Evolutionary conservation across 306 rosid species (phyloP).

Genomic region (Pterocarpus macrocarpus): DNA sequence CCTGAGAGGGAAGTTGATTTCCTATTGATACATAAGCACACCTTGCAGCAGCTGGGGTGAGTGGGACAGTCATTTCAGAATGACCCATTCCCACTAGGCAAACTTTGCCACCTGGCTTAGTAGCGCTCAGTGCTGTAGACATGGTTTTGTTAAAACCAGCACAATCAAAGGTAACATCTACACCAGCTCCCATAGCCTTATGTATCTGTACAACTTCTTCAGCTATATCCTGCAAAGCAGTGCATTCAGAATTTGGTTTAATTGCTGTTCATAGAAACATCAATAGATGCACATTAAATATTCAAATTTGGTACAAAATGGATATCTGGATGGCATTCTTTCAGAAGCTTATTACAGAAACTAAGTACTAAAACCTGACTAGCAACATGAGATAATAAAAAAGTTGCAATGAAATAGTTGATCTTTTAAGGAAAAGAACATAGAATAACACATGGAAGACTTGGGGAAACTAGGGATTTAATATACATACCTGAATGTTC

Average conservation of each 20-base stretch:
- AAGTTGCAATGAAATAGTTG: conserved; percentile 7
- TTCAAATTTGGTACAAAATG: not conserved
- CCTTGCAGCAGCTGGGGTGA: conserved; percentile 88
- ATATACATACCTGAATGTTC: conserved; percentile 58
- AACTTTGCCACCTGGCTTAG: conserved; percentile 83
- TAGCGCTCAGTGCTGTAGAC: conserved; percentile 84
- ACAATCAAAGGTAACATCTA: conserved; percentile 84
- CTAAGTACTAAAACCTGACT: conserved; percentile 7
- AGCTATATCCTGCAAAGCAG: conserved; percentile 63
- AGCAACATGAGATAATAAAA: not conserved
- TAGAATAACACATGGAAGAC: not conserved
- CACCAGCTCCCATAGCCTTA: conserved; percentile 62
- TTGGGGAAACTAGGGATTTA: not conserved
- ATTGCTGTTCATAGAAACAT: not conserved
- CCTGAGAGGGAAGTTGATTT: not conserved
- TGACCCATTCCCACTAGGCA: conserved; percentile 94
- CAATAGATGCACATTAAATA: conserved; percentile 3
- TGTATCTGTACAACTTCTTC: conserved; percentile 71
- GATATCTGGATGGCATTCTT: conserved; percentile 3
- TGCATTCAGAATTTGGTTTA: conserved; percentile 31
- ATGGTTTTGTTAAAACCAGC: conserved; percentile 90
- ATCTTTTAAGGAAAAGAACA: conserved; percentile 1
- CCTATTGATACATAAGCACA: conserved; percentile 30
- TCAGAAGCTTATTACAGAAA: conserved; percentile 18
- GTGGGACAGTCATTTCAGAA: conserved; percentile 81